Percentiles rank a stretch among this genome's conserved stretches.
Evolutionary conservation across 148 eudicot species (phyloP).

Genomic region (Tetragonia tetragonoides): DNA sequence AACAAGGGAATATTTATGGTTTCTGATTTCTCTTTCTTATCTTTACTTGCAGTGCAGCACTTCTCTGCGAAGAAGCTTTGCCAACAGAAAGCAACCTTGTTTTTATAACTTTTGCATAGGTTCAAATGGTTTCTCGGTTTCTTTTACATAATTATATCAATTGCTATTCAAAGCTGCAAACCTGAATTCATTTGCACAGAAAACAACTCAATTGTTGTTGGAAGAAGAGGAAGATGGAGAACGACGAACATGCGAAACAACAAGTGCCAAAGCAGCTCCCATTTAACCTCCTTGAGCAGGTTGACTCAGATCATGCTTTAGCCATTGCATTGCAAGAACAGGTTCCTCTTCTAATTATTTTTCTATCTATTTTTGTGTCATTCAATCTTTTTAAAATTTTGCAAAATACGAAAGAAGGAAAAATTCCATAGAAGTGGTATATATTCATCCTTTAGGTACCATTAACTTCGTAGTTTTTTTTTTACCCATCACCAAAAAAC

Average conservation of each 20-base stretch:
- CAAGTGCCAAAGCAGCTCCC: slow-evolving; percentile 19
- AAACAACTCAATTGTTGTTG: neutral
- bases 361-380: neutral
- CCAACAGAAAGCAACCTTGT: slow-evolving; percentile 15
- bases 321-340: slow-evolving; percentile 40
- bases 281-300: slow-evolving; percentile 27
- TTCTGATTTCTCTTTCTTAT: neutral
- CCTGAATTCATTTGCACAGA: neutral
- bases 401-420: no score
- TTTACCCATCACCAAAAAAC: no score
- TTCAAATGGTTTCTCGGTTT: neutral
- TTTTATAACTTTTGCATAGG: neutral
- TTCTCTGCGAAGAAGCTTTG: slow-evolving; percentile 20
- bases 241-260: slow-evolving; percentile 26
- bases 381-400: no score
- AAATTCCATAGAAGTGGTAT: no score
- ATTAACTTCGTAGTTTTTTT: no score
- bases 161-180: slow-evolving; percentile 14
- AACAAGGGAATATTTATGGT: neutral
- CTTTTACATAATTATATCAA: slow-evolving; percentile 1
- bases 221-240: slow-evolving; percentile 14
- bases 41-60: slow-evolving; percentile 33
- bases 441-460: no score
- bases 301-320: slow-evolving; percentile 37
- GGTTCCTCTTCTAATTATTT: slow-evolving; percentile 1